These are phyloP conservation scores for Eutrema yunnanense DNA, from an alignment of 345 rosid genomes.

Conservation along the genomic window DNA sequence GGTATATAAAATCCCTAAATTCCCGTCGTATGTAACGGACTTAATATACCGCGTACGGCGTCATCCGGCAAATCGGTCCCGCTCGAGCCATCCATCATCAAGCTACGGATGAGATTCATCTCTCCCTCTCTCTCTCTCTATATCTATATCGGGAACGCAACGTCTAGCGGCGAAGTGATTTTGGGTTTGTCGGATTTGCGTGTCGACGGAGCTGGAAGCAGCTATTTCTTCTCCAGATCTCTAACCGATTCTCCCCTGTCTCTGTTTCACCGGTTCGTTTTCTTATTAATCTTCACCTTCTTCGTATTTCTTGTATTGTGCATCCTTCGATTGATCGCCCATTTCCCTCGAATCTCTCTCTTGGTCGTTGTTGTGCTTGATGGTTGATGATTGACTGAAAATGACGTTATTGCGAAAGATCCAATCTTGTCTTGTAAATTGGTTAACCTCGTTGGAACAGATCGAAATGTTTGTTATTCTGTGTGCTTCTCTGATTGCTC, in stretches of 20 bases:
- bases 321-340: background rate
- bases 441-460: background rate
- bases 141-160: background rate
- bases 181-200: background rate
- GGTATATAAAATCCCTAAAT: conserved; percentile 11
- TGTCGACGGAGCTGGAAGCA: conserved; percentile 12
- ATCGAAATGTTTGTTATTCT: background rate
- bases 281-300: background rate
- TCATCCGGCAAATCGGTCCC: conserved; percentile 6
- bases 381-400: background rate
- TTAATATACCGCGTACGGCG: conserved; percentile 11
- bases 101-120: conserved; percentile 9
- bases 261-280: conserved; percentile 24
- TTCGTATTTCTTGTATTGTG: background rate
- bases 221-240: conserved; percentile 16
- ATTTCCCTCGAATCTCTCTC: background rate
- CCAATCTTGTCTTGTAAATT: background rate
- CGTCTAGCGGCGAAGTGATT: background rate
- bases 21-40: conserved; percentile 1
- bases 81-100: conserved; percentile 15
- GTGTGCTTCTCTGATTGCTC: background rate
- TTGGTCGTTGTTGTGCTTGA: background rate
- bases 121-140: background rate
- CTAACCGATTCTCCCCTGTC: background rate
- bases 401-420: background rate